Evolutionary conservation across 179 eudicot species (phyloP).

Genomic region (Silene coronaria): DNA sequence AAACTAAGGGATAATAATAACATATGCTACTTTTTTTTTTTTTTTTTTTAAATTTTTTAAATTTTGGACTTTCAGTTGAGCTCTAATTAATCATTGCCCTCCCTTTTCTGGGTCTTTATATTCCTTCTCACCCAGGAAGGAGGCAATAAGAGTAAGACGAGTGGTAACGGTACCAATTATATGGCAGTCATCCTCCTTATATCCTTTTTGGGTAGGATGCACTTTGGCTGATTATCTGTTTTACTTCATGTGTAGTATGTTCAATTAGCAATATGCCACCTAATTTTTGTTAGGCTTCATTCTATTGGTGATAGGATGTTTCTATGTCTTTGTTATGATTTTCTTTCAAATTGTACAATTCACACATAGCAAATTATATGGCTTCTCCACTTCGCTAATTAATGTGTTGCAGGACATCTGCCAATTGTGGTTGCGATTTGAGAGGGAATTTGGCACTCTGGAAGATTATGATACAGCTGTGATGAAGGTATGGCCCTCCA

Average conservation of each 20-base stretch:
- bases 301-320: neutral
- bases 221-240: neutral
- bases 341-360: neutral
- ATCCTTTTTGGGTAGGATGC: neutral
- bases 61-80: too few relatives aligned
- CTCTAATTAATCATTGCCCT: neutral
- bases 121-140: constrained; percentile 1
- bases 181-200: neutral
- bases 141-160: neutral
- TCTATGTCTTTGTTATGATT: neutral
- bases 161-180: neutral
- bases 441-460: constrained; percentile 75
- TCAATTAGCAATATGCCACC: neutral
- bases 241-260: neutral
- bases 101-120: neutral
- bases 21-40: neutral
- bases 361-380: neutral
- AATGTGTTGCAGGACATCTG: constrained; percentile 65
- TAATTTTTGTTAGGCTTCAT: neutral
- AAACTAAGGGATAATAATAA: neutral
- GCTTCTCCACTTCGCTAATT: constrained; percentile 5
- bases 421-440: constrained; percentile 85
- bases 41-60: too few relatives aligned
- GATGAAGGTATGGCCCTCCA: constrained; percentile 50
- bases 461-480: constrained; percentile 74